Evolutionary conservation across 805 yeast genomes (phyloP), one percentile per base, ranked within the genome.

Genomic region (Sporopachydermia lactativora): DNA sequence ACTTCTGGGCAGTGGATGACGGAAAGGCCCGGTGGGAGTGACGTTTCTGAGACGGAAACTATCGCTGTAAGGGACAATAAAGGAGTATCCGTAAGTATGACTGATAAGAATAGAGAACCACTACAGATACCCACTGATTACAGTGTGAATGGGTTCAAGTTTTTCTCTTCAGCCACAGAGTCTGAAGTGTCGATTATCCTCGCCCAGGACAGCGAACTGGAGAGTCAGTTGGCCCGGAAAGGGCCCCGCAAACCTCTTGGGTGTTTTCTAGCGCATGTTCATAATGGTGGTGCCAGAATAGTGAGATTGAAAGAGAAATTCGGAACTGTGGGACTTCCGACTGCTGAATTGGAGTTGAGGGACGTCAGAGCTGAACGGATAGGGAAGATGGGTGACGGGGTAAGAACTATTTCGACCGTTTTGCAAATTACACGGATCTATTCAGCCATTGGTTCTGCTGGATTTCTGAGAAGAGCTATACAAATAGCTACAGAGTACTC

Each of bases 1-100:
- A 55, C 53, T n/a, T 51, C 58, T 3, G 59, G 59, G 6, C 59
- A 54, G 38, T 54, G 59, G 59, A 54, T 54, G 59, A 54, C 59
- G 0, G 59, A 54, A 38, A 44, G 59, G 2, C 43, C 57, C 14
- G 59, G 59, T 2, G 59, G 59, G 4, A 50, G 56, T 4, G 59
- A 54, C 17, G 57, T 54, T 11, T 39, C 54, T 5, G 45, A 47
- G 11, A 52, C 55, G 1, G 59, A 54, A 39, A 52, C 59, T 1
- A 45, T 47, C 3, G 59, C 59, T 4, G 43, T 43, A 6, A 37
- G 41, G 24, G 15, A 19, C 8, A 34, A 40, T 5, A 38, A 35
- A 5, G 38, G 17, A 17, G 35, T 38, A 24, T 8, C n/a, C n/a
- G 31, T 24, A 4, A 19, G 35, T 14, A 34, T 34, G 11, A 14